Evolutionary conservation across 805 yeast species (phyloP).

Genomic region (Kregervanrija pseudodelftensis): DNA sequence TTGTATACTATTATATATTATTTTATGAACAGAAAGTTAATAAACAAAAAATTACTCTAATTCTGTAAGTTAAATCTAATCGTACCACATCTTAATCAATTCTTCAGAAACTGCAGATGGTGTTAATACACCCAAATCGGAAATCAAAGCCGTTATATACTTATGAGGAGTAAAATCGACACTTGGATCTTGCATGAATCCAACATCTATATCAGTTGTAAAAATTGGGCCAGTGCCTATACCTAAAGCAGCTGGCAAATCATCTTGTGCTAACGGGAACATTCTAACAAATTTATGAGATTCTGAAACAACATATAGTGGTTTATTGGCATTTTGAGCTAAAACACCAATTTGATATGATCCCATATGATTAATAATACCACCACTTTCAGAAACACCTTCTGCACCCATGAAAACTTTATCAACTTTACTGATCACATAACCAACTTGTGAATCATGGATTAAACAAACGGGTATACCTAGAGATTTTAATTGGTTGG

Average conservation of each 20-base stretch:
- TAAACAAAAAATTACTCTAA: too few species aligned
- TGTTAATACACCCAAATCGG: conserved; percentile 94
- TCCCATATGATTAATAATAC: conserved; percentile 92
- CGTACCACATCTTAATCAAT: conserved; percentile 96
- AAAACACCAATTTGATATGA: conserved; percentile 91
- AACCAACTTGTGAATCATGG: conserved; percentile 92
- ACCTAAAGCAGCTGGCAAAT: conserved; percentile 49
- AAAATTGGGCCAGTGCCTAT: conserved; percentile 32
- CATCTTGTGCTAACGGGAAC: conserved; percentile 91
- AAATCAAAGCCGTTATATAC: conserved; percentile 88
- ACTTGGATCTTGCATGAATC: conserved; percentile 39
- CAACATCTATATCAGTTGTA: conserved; percentile 25
- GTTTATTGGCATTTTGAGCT: conserved; percentile 85
- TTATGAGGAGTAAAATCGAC: conserved; percentile 96
- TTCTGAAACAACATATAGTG: conserved; percentile 90
- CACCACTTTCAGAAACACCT: conserved; percentile 98
- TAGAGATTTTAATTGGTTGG: conserved; percentile 51
- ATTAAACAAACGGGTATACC: conserved; percentile 85
- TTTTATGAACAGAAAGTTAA: too few species aligned
- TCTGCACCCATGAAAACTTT: conserved; percentile 97
- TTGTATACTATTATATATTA: too few species aligned
- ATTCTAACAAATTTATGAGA: conserved; percentile 93
- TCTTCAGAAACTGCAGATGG: conserved; percentile 99
- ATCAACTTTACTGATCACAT: conserved; percentile 82
- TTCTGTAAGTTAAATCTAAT: conserved; percentile 33